Percentiles rank a stretch among this genome's conserved stretches.
Conservation (phyloP, 1,284 basidiomycete species). For the Amylostereum areolatum region DNA sequence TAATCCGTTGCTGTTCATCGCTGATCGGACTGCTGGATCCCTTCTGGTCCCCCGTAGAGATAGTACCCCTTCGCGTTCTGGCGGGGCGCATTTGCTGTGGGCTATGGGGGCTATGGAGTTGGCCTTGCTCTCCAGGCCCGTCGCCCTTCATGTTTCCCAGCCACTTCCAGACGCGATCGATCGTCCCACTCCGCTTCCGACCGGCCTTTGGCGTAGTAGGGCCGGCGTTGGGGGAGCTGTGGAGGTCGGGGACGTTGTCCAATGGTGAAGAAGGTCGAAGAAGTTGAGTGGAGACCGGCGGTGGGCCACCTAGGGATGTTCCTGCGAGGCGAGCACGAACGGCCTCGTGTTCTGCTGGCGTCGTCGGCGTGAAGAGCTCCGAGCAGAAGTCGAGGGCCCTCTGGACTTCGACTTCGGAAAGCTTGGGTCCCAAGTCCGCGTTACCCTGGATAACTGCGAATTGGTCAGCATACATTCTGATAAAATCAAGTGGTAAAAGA, state of each 20-base stretch:
- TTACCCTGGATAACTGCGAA: conserved; percentile 69
- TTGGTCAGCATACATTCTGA: conserved; percentile 4
- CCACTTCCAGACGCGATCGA: background rate
- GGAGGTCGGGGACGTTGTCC: conserved; percentile 3
- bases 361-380: conserved; percentile 32
- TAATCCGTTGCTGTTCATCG: too few relatives aligned
- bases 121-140: too few relatives aligned
- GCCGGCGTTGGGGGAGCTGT: background rate
- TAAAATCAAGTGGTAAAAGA: too few relatives aligned
- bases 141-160: too few relatives aligned
- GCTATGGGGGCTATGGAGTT: too few relatives aligned
- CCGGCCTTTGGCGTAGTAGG: too few relatives aligned
- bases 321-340: conserved; percentile 23
- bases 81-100: too few relatives aligned
- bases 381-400: conserved; percentile 36
- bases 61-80: too few relatives aligned
- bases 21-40: too few relatives aligned
- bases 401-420: conserved; percentile 67
- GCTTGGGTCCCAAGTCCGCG: conserved; percentile 60
- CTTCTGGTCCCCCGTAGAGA: too few relatives aligned
- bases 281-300: conserved; percentile 7
- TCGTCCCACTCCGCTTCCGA: background rate
- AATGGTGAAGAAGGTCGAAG: background rate
- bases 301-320: too few relatives aligned
- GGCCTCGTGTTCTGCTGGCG: conserved; percentile 26